Conservation (phyloP, 2,329 filamentous ascomycete genomes). For the Teratosphaeria epicoccoides region DNA sequence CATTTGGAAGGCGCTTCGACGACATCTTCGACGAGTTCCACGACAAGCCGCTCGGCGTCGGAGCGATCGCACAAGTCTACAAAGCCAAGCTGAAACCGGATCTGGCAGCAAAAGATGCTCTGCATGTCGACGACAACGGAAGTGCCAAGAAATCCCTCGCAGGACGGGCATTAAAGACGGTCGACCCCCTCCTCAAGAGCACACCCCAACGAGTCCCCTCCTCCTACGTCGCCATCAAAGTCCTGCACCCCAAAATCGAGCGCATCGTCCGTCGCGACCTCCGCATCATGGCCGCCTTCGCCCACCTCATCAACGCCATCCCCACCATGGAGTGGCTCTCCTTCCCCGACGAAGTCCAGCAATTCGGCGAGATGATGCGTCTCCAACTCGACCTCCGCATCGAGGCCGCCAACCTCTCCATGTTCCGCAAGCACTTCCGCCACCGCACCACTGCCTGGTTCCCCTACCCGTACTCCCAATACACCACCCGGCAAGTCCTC, state of each 20-base stretch:
- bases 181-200: conserved; percentile 78
- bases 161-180: conserved; percentile 64
- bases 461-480: conserved; percentile 84
- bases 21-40: conserved; percentile 96
- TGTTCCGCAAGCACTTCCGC: conserved; percentile 85
- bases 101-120: conserved; percentile 49
- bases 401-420: conserved; percentile 78
- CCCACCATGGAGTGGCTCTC: conserved; percentile 97
- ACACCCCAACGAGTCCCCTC: conserved; percentile 78
- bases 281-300: conserved; percentile 89
- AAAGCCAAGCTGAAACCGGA: conserved; percentile 81
- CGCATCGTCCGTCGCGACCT: conserved; percentile 81
- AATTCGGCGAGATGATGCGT: conserved; percentile 98
- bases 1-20: conserved; percentile 73
- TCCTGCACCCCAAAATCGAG: conserved; percentile 85
- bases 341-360: conserved; percentile 81
- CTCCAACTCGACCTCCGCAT: conserved; percentile 93
- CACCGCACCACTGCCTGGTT: conserved; percentile 90
- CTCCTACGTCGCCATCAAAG: conserved; percentile 88
- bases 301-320: conserved; percentile 68
- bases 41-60: conserved; percentile 78
- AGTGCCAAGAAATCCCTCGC: conserved; percentile 47
- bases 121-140: conserved; percentile 34
- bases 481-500: conserved; percentile 82
- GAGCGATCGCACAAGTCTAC: conserved; percentile 96